A percentile compares a stretch with the other conserved stretches of the same genome.
phyloP scores from a whole-genome alignment of 257 asterid species.

The Solanum neorickii region DNA sequence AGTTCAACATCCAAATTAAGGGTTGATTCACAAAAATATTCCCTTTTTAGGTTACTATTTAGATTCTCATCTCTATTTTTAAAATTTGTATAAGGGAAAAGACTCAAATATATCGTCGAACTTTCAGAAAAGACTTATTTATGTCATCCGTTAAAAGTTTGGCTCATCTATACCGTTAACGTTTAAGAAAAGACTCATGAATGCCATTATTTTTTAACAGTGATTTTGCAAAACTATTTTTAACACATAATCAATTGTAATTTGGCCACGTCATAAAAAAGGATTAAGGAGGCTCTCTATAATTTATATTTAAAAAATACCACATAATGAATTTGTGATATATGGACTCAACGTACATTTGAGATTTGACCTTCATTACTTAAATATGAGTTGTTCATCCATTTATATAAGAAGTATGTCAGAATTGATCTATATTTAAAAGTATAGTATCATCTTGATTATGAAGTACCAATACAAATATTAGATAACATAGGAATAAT shows the following conservation, averaged over 20 bases:
- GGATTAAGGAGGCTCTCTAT: not conserved
- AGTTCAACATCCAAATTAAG: not conserved
- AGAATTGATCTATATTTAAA: not conserved
- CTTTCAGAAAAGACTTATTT: no score
- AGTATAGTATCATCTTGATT: not conserved
- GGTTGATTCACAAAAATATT: not conserved
- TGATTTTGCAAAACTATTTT: no score
- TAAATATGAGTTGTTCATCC: not conserved
- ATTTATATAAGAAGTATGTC: not conserved
- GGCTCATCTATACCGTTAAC: no score
- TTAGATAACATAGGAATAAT: not conserved
- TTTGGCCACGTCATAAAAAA: not conserved
- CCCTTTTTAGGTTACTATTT: not conserved
- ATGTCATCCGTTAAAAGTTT: no score
- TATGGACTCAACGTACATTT: not conserved
- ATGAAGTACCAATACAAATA: not conserved
- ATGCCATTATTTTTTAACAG: no score
- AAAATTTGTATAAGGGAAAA: not conserved
- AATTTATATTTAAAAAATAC: not conserved
- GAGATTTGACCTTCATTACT: not conserved
- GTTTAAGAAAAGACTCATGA: no score
- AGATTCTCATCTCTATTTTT: not conserved
- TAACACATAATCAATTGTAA: fast-evolving
- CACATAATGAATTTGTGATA: not conserved
- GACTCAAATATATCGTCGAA: no score